These are phyloP conservation scores for Geotrichum carabidarum DNA, from an alignment of 1,139 yeast genomes.

Conservation along the genomic window DNA sequence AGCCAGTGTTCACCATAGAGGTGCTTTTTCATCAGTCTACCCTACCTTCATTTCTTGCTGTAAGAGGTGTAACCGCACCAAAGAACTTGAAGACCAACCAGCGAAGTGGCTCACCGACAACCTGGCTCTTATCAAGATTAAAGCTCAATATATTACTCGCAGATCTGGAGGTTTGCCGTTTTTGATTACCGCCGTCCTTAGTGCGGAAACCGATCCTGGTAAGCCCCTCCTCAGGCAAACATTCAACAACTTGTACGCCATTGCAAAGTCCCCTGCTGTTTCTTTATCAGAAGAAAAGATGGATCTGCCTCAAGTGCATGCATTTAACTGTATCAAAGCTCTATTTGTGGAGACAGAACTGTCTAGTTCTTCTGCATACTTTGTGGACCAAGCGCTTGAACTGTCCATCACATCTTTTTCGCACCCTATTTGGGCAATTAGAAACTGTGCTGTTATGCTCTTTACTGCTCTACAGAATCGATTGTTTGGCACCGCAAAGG, in stretches of 20 bases:
- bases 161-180: slow-evolving; percentile 90
- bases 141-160: slow-evolving; percentile 69
- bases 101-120: slow-evolving; percentile 53
- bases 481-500: slow-evolving; percentile 60
- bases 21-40: slow-evolving; percentile 83
- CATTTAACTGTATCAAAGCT: slow-evolving; percentile 75
- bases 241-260: slow-evolving; percentile 46
- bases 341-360: slow-evolving; percentile 67
- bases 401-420: slow-evolving; percentile 60
- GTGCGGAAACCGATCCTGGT: slow-evolving; percentile 43
- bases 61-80: slow-evolving; percentile 42
- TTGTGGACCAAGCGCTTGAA: slow-evolving; percentile 54
- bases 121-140: slow-evolving; percentile 49
- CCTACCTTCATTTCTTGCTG: slow-evolving; percentile 71
- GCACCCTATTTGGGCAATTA: slow-evolving; percentile 71
- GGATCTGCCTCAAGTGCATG: slow-evolving; percentile 89
- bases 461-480: slow-evolving; percentile 78
- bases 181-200: slow-evolving; percentile 64
- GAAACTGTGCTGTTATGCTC: slow-evolving; percentile 91
- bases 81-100: slow-evolving; percentile 41
- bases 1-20: slow-evolving; percentile 74
- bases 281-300: slow-evolving; percentile 47
- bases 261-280: slow-evolving; percentile 50
- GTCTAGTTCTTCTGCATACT: slow-evolving; percentile 48
- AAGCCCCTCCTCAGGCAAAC: slow-evolving; percentile 45